Evolutionary conservation across 2,329 filamentous ascomycete genomes (phyloP), one percentile per base, ranked within the genome.

Genomic region (Colletotrichum zoysiae): DNA sequence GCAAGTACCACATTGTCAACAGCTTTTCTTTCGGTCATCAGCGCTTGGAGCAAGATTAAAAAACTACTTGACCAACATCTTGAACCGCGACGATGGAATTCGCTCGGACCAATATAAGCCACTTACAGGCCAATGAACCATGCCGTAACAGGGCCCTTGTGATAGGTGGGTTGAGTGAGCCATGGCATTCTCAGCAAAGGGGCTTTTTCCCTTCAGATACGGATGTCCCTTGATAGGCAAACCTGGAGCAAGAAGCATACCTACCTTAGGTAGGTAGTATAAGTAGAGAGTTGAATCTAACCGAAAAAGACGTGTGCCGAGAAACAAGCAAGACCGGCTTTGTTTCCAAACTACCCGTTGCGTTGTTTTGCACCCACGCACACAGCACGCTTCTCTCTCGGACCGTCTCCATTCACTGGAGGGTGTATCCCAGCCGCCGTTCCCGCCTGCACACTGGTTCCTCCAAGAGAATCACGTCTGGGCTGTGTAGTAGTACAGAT

Each of bases 311-410:
- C 30, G 23, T 46, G 18, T 40, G 63, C 42, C 46, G 53, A 23
- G 11, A 12, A 38, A 30, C 46, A 48, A 46, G 33, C 53, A 44
- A 51, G 65, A 38, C 38, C 48, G n/a, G 26, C 46, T 35, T 33
- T 23, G 16, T 23, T 23, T 40, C 53, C n/a, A 55, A 62, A 58
- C 51, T n/a, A 59, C 65, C 2, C 9, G 38, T 68, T 53, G 64
- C 69, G 53, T 68, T 71, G 58, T 63, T 46, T 14, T 63, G 53
- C 16, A 60, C 46, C 23, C n/a, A 53, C n/a, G 0, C 30, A 16
- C 38, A 18, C 18, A 59, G 44, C 16, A 44, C 35, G 20, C 62
- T 33, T 58, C 3, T 20, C 44, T 18, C 38, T 14, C 38, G 38
- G 38, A 12, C 38, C 11, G 11, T 62, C 23, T 57, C 57, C 64